Base-by-base conservation (phyloP, 306 rosid genomes). In the Inga oerstediana region DNA sequence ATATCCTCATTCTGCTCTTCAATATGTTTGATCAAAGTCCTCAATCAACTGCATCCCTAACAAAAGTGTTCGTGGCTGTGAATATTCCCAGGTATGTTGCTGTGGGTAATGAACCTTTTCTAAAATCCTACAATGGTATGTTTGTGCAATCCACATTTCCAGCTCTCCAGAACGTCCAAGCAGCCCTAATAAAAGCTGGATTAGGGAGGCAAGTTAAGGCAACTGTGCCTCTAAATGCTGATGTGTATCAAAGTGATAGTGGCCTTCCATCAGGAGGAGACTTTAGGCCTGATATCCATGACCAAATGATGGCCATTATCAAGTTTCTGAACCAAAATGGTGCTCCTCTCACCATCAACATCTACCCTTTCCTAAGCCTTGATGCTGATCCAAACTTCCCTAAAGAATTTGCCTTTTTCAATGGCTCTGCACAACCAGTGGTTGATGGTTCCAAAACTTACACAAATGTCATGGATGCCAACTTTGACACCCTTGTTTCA, bases 311-410 rank as follows among this genome's bases (percentile, higher is more conserved):
- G 48, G 71, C 89, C 82, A 94, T 97, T 62, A 72, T 97, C 76
- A 91, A 90, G 84, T 97, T 94, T 9, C 95, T 97, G 3, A 88
- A 76, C 82, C 89, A 87, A 88, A 94, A 81, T 13, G 88, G 69
- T 54, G 85, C 82, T 8, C 93, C 97, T 64, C 86, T 97, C 58
- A 85, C 94, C 77, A 92, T 97, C 80, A 97, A 94, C 87, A 97
- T 97, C 87, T 97, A 97, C 84, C 99, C 98, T 1, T 97, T 97
- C 83, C 98, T 97, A 41, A 97, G 99, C 85, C 93, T 97, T 54
- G 92, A 97, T 52, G 91, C 98, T 7, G 99, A 97, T 74, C 97
- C 98, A 0, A 71, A 97, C 62, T 97, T 97, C 85, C 98, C 99
- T 9, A 89, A 91, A 86, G 99, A 94, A 16, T 97, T 86, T 51